Base-by-base conservation (phyloP, 2,329 filamentous ascomycete genomes). In the Fusarium tjaetaba region DNA sequence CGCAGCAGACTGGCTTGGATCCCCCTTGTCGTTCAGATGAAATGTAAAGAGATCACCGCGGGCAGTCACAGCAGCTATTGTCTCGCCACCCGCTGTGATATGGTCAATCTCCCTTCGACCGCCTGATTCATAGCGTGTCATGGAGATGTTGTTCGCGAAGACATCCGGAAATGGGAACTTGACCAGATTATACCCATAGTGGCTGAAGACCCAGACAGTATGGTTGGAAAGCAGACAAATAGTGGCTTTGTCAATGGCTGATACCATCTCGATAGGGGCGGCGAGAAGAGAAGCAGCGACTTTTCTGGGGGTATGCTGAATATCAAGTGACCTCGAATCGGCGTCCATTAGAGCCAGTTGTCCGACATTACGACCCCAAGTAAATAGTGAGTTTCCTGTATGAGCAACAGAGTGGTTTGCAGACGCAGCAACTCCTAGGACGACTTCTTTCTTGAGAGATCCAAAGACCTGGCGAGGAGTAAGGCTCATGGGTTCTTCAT, bases 301-400 rank as follows among this genome's bases (percentile, higher is more conserved):
- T 79, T 93, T 96, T 52, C 96, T 90, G 30, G 96, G 96, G 2
- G 90, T 91, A 26, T 88, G 84, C 79, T 98, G 96, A n/a, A 92
- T 85, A 75, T 96, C 94, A 10, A 98, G 88, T 1, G 95, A 98
- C 51, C 95, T 91, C 32, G 96, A 97, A 82, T 98, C 96, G 1
- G 96, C 96, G 80, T 98, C 96, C 84, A 98, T 95, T 60, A 99
- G 88, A 10, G 95, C 96, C 52, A 99, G 88, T 81, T 99, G 96
- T 4, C 96, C 96, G 76, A 95, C 91, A 77, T 98, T 99, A 78
- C 96, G 97, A 28, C 96, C 96, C 87, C 97, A 99, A 5, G 94
- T 97, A 80, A 94, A 99, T 3, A 99, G 84, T 2, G 94, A 94
- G 2, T 90, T 90, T 2, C 89, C 87, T 1, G 94, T 98, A 78